phyloP scores from a whole-genome alignment of 805 yeast genomes.

The Komagataella kurtzmanii region DNA sequence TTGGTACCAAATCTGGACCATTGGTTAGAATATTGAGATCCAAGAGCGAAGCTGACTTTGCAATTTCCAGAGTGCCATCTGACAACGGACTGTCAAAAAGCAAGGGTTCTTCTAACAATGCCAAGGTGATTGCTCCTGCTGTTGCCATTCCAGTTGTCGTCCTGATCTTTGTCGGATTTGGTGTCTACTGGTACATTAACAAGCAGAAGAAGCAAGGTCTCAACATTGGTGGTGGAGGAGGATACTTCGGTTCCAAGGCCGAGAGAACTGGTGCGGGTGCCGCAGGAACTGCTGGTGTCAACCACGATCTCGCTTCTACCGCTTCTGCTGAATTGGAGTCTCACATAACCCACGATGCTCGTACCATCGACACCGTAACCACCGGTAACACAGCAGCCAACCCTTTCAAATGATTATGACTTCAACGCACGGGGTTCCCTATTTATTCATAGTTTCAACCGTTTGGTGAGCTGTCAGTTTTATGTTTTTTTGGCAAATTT shows the following conservation, averaged over 20 bases:
- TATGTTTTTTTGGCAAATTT: background rate
- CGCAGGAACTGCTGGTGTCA: conserved; percentile 4
- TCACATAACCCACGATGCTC: conserved; percentile 5
- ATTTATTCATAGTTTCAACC: background rate
- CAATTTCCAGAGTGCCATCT: conserved; percentile 24
- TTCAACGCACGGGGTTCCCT: background rate
- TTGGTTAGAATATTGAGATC: conserved; percentile 21
- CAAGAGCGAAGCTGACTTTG: conserved; percentile 14
- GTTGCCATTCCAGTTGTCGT: conserved; percentile 28
- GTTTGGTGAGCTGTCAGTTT: background rate
- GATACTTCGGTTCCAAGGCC: conserved; percentile 5
- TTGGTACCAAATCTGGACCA: conserved; percentile 26
- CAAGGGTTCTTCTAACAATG: conserved; percentile 7
- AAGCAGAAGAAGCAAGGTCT: conserved; percentile 9
- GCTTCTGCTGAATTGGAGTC: conserved; percentile 11
- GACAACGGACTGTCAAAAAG: conserved; percentile 19
- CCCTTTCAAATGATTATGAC: conserved; percentile 1
- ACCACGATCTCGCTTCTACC: conserved; percentile 8
- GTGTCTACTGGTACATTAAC: conserved; percentile 18
- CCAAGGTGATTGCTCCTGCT: conserved; percentile 24
- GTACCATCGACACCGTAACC: conserved; percentile 6
- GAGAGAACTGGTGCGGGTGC: conserved; percentile 6
- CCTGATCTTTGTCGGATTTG: conserved; percentile 14
- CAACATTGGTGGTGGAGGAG: conserved; percentile 3
- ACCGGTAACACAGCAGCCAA: conserved; percentile 2